Percentiles rank a stretch among this genome's conserved stretches.
phyloP scores from a whole-genome alignment of 352 stramenopile species.

The Globisporangium radiosum region DNA sequence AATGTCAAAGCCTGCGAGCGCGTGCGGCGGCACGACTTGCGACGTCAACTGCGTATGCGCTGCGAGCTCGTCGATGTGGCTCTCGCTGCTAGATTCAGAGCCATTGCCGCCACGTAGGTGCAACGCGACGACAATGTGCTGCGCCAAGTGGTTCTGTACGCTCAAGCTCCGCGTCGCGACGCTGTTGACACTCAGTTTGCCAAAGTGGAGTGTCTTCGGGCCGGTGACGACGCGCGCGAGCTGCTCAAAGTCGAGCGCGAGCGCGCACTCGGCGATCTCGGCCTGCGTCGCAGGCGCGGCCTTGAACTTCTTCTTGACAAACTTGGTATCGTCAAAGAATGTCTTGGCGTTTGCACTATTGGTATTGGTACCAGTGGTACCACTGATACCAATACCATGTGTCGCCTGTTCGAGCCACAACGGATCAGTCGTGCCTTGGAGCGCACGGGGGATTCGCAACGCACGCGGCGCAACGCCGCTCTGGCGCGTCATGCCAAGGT shows the following conservation, averaged over 20 bases:
- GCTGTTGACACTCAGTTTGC: conserved; percentile 85
- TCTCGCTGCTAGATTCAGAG: conserved; percentile 5
- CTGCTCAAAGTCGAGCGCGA: conserved; percentile 65
- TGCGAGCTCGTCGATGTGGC: conserved; percentile 51
- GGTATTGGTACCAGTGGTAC: conserved; percentile 4
- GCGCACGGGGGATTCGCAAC: conserved; percentile 34
- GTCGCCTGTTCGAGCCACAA: conserved; percentile 47
- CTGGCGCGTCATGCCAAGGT: conserved; percentile 56
- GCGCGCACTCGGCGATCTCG: conserved; percentile 81
- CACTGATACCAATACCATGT: not conserved
- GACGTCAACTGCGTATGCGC: conserved; percentile 46
- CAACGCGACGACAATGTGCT: conserved; percentile 78
- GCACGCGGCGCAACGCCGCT: conserved; percentile 37
- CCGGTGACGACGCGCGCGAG: conserved; percentile 59
- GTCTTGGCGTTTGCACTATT: conserved; percentile 19
- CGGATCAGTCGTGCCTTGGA: conserved; percentile 33
- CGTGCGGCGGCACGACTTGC: conserved; percentile 81
- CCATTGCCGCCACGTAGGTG: conserved; percentile 18
- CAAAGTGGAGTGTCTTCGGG: conserved; percentile 90
- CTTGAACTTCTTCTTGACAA: conserved; percentile 93
- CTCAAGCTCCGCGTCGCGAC: conserved; percentile 71
- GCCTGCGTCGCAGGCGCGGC: conserved; percentile 78
- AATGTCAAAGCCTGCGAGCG: conserved; percentile 87
- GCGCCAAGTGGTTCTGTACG: conserved; percentile 84
- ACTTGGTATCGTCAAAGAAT: conserved; percentile 83